These are phyloP conservation scores for Besnoitia besnoiti DNA, from an alignment of 169 alveolate species.

Conservation along the genomic window DNA sequence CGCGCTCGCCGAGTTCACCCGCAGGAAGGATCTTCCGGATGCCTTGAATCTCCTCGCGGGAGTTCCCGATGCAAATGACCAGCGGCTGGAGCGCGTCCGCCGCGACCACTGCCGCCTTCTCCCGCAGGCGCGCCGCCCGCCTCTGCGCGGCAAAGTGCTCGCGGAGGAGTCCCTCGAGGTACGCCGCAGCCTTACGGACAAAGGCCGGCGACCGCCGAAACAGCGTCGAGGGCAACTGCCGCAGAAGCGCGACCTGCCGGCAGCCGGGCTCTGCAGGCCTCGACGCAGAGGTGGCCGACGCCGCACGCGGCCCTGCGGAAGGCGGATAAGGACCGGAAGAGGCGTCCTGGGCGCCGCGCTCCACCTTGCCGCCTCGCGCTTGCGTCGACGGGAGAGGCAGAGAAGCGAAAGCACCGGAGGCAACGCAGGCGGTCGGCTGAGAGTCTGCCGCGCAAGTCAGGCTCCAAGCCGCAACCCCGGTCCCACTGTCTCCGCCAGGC, in stretches of 20 bases:
- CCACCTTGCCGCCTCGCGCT: background rate
- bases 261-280: background rate
- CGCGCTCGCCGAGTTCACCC: background rate
- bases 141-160: background rate
- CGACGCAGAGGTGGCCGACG: background rate
- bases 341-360: background rate
- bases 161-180: background rate
- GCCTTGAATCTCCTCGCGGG: conserved; percentile 14
- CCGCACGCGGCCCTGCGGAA: background rate
- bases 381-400: background rate
- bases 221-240: conserved; percentile 36
- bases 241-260: conserved; percentile 35
- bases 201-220: conserved; percentile 34
- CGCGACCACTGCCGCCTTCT: background rate
- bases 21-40: conserved; percentile 24
- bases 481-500: background rate
- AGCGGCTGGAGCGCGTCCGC: conserved; percentile 37
- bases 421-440: background rate
- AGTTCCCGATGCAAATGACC: conserved; percentile 30
- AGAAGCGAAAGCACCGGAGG: background rate
- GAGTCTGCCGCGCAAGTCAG: background rate
- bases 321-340: background rate
- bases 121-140: background rate
- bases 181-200: background rate
- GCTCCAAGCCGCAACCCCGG: background rate